Base-by-base conservation (phyloP, 257 asterid species). In the Eucommia ulmoides region DNA sequence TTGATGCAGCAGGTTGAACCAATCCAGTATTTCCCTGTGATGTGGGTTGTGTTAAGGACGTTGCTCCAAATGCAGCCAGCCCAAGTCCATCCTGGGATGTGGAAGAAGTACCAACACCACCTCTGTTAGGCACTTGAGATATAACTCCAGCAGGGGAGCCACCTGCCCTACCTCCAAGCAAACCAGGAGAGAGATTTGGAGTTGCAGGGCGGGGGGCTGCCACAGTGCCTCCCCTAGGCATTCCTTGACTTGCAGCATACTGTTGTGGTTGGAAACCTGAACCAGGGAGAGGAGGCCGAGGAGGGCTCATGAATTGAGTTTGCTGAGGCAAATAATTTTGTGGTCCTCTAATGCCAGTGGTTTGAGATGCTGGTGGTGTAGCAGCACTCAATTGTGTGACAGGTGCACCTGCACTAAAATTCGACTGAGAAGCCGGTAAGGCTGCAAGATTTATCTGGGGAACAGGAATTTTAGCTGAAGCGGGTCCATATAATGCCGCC, bases 181-280 rank as follows among this genome's bases (percentile, higher is more conserved):
- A 64, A 65, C 56, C 59, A 50, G 74, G 33, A 23, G 83, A 63
- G 62, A 42, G 1, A 16, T 42, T 42, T 42, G 48, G 19, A 4
- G 53, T 68, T 33, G 77, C 74, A 53, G 67, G 69, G 41, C 33
- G 74, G 56, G 84, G 51, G 57, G 61, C 64, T 8, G 65, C 23
- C n/a, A n/a, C n/a, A 44, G 71, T 49, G 45, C 73, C 69, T 57
- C 75, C 65, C 55, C 59, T 84, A 54, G 80, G 72, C 67, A 66
- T 67, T 35, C 75, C 83, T 59, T 68, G 89, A 60, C 68, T 53
- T 33, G 71, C 59, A 65, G 58, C 60, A 22, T 57, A 71, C 25
- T 66, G 83, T n/a, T n/a, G n/a, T n/a, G n/a, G n/a, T 23, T 71
- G 87, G 53, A 79, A 66, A 55, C 78, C 76, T 49, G 93, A 44